Percentiles rank a stretch among this genome's conserved stretches.
These are phyloP conservation scores for Omphalea diandra DNA, from an alignment of 441 rosid genomes.

Conservation along the genomic window DNA sequence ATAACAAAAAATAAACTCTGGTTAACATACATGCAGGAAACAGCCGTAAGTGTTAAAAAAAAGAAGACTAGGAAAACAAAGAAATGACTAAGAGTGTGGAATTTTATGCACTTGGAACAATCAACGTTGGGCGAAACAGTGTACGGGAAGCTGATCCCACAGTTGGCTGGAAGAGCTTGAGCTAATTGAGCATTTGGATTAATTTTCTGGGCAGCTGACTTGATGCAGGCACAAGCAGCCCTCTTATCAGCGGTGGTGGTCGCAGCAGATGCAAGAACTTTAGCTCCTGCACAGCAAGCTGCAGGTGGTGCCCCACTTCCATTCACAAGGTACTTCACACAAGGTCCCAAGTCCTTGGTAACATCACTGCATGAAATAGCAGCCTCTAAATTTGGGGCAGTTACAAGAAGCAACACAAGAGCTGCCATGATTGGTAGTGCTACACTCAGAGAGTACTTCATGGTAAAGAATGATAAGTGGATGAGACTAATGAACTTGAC, in stretches of 20 bases:
- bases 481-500: neutral
- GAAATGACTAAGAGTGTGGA: neutral
- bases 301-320: slow-evolving; percentile 70
- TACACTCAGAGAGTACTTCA: slow-evolving; percentile 26
- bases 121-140: slow-evolving; percentile 61
- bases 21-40: neutral
- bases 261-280: slow-evolving; percentile 48
- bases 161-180: slow-evolving; percentile 61
- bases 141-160: slow-evolving; percentile 56
- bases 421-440: slow-evolving; percentile 17
- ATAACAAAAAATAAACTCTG: neutral
- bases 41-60: neutral
- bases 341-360: slow-evolving; percentile 63
- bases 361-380: slow-evolving; percentile 67
- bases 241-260: slow-evolving; percentile 54
- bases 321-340: slow-evolving; percentile 59
- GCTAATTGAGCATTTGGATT: slow-evolving; percentile 60
- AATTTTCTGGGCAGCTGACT: slow-evolving; percentile 51
- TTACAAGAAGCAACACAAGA: slow-evolving; percentile 33
- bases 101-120: slow-evolving; percentile 56
- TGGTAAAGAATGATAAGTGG: neutral
- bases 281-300: slow-evolving; percentile 63
- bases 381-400: slow-evolving; percentile 43
- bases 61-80: no score
- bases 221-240: slow-evolving; percentile 74